phyloP scores from a whole-genome alignment of 495 filamentous ascomycete genomes.

The Niebla homalea region DNA sequence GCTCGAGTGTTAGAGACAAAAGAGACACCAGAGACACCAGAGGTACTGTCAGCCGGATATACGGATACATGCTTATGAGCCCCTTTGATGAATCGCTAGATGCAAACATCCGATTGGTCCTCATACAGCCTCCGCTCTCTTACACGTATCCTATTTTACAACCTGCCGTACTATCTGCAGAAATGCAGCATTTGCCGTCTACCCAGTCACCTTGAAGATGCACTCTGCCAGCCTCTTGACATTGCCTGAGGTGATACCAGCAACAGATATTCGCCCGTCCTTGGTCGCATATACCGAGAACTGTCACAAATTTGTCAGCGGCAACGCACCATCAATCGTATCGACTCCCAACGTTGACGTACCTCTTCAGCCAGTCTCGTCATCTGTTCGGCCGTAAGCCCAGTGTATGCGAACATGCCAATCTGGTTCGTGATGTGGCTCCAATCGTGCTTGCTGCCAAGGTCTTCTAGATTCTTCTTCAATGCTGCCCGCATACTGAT shows the following conservation, averaged over 20 bases:
- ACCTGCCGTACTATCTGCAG: no score
- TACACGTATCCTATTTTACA: no score
- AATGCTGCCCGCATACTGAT: slow-evolving; percentile 92
- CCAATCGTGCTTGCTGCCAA: slow-evolving; percentile 94
- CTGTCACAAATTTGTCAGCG: slow-evolving; percentile 24
- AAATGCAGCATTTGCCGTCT: neutral
- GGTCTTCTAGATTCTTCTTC: slow-evolving; percentile 83
- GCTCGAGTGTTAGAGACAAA: no score
- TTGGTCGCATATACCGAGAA: slow-evolving; percentile 96
- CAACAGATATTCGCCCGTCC: slow-evolving; percentile 94
- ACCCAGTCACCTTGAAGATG: slow-evolving; percentile 84
- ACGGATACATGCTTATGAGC: no score
- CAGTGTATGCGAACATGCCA: slow-evolving; percentile 99
- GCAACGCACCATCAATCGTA: neutral
- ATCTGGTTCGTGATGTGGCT: slow-evolving; percentile 89
- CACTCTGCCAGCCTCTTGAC: slow-evolving; percentile 86
- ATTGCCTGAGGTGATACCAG: slow-evolving; percentile 87
- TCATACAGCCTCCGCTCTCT: no score
- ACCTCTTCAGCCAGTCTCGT: slow-evolving; percentile 80
- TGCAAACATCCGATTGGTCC: no score
- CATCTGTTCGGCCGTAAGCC: slow-evolving; percentile 86
- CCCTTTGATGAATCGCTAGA: no score
- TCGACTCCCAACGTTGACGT: slow-evolving; percentile 13
- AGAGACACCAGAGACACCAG: no score
- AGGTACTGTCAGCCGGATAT: no score